Evolutionary conservation across 441 rosid species (phyloP).

Genomic region (Viola pubescens): DNA sequence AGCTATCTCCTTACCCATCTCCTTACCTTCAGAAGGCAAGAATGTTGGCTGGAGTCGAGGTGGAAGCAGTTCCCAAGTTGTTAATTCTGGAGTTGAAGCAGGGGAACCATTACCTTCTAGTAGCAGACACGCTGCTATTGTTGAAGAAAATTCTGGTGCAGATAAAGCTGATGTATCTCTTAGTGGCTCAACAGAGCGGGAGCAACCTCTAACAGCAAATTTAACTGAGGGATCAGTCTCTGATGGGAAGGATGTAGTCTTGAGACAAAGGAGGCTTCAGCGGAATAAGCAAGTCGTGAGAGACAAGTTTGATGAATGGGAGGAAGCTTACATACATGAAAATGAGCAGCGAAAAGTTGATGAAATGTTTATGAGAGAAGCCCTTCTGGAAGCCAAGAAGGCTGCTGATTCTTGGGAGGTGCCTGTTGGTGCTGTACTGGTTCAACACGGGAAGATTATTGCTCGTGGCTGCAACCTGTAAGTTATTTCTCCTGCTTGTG

Average conservation of each 20-base stretch:
- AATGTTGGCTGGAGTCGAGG: constrained; percentile 24
- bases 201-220: constrained; percentile 33
- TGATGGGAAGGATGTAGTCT: constrained; percentile 30
- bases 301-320: constrained; percentile 96
- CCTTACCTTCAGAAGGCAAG: constrained; percentile 39
- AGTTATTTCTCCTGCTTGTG: constrained; percentile 26
- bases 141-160: constrained; percentile 36
- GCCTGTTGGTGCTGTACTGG: constrained; percentile 94
- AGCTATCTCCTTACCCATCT: constrained; percentile 32
- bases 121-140: constrained; percentile 28
- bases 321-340: constrained; percentile 74
- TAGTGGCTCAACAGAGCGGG: constrained; percentile 33
- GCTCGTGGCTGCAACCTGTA: constrained; percentile 94
- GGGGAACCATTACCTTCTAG: constrained; percentile 31
- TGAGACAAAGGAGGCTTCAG: constrained; percentile 63
- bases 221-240: constrained; percentile 33
- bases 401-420: constrained; percentile 99
- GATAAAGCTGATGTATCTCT: constrained; percentile 27
- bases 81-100: constrained; percentile 28
- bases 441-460: constrained; percentile 77
- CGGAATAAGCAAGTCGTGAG: constrained; percentile 57
- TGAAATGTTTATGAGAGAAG: constrained; percentile 95
- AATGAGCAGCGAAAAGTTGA: constrained; percentile 62
- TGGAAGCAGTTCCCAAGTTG: constrained; percentile 29
- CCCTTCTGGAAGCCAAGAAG: constrained; percentile 80